Evolutionary conservation across 2,329 filamentous ascomycete species (phyloP), one percentile per base, ranked within the genome.

Genomic region (Emericellopsis atlantica): DNA sequence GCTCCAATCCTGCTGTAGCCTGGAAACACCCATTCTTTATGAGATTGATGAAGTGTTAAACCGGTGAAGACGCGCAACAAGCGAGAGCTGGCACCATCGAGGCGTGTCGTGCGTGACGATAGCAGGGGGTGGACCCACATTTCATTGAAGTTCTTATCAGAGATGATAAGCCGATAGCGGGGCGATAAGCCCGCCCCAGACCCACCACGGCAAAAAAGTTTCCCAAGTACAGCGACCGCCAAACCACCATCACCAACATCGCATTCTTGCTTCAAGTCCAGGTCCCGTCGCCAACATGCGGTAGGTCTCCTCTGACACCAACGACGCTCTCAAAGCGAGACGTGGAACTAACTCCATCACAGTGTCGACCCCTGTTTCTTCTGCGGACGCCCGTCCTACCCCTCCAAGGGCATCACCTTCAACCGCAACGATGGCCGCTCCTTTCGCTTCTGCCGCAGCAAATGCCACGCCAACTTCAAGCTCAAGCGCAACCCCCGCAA

Each of bases 401-500:
- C 69, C 36, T 68, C 65, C 59, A 77, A 76, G 58, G 71, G 72
- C 46, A 75, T 76, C 37, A 62, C 59, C 18, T 71, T 71, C 52
- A 62, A 68, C 44, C 60, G 68, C 41, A 70, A 70, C 49, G 68
- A 72, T 55, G 62, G 40, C 10, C 26, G 35, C 22, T 39, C 22
- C 5, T 42, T 42, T 21, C 40, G 36, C 18, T 42, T 42, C 40
- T 38, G 35, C 40, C 40, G 43, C 21, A 37, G 32, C 51, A 73
- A 77, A 61, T 77, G 74, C 60, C 73, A 74, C 59, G 68, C 69
- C 54, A 81, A 79, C 62, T 66, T 69, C 44, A 43, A 45, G 5
- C 37, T 29, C 24, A 24, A 39, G 86, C 81, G 92, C 51, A 95
- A 96, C 67, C 89, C 90, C 31, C 81, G 90, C 60, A 95, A 95